These are phyloP conservation scores for Hondaea fermentalgiana DNA, from an alignment of 108 stramenopile species.

Conservation along the genomic window DNA sequence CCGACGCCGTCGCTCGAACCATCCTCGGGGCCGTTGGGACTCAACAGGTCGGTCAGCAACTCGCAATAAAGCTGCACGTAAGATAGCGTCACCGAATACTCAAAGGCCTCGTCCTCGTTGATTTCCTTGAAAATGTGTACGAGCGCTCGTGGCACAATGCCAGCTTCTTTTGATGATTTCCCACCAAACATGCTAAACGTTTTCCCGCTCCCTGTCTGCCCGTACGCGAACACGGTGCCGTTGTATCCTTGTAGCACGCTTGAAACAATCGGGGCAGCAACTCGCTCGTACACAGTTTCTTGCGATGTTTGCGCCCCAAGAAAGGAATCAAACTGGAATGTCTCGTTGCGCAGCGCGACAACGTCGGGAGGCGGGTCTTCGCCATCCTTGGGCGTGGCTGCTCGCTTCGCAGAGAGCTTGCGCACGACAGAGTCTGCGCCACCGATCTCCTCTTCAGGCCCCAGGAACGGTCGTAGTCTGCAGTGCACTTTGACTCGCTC, in stretches of 20 bases:
- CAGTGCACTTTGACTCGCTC: slow-evolving; percentile 12
- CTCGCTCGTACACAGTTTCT: not conserved
- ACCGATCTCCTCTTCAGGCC: not conserved
- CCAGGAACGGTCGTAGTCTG: not conserved
- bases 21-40: not conserved
- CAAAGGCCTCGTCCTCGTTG: not conserved
- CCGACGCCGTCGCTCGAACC: not conserved
- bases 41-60: not conserved
- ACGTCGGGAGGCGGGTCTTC: not conserved
- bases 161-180: not conserved
- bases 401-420: too few species aligned
- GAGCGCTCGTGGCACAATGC: not conserved
- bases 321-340: not conserved
- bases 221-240: slow-evolving; percentile 30
- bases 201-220: slow-evolving; percentile 26
- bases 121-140: not conserved
- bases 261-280: not conserved
- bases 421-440: not conserved
- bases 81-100: not conserved
- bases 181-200: slow-evolving; percentile 6
- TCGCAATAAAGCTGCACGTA: slow-evolving; percentile 8
- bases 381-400: too few species aligned
- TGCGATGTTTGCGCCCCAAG: not conserved
- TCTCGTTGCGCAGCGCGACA: not conserved
- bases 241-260: slow-evolving; percentile 25